Percentiles rank a stretch among this genome's conserved stretches.
phyloP scores from a whole-genome alignment of 805 yeast genomes.

The Yamadazyma phyllophila region DNA sequence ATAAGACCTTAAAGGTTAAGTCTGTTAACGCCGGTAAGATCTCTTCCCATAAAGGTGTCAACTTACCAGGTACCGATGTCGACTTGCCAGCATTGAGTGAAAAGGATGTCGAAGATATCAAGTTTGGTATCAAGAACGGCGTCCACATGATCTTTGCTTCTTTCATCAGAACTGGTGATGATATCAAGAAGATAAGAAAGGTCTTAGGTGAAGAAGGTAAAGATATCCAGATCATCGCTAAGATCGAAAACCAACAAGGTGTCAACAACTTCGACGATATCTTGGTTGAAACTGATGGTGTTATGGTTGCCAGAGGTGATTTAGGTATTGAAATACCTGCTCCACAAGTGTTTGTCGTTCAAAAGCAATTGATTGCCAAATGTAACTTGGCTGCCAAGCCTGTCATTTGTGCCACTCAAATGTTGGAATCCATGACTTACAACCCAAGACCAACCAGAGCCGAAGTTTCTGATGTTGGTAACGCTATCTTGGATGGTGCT shows the following conservation, averaged over 20 bases:
- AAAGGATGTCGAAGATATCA: slow-evolving; percentile 90
- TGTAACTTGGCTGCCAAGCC: slow-evolving; percentile 99
- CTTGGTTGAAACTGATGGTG: slow-evolving; percentile 93
- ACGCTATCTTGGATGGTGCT: slow-evolving; percentile 98
- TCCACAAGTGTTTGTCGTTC: slow-evolving; percentile 96
- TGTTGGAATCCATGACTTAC: slow-evolving; percentile 99
- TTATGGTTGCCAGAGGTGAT: slow-evolving; percentile 99
- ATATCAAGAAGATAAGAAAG: slow-evolving; percentile 84
- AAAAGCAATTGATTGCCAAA: slow-evolving; percentile 98
- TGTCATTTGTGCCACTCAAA: slow-evolving; percentile 98
- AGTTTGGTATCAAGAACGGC: slow-evolving; percentile 94
- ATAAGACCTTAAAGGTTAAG: slow-evolving; percentile 75
- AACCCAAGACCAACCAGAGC: slow-evolving; percentile 99
- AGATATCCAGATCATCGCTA: slow-evolving; percentile 92
- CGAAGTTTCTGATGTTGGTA: slow-evolving; percentile 98
- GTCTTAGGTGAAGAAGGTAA: slow-evolving; percentile 97
- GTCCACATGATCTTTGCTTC: slow-evolving; percentile 99
- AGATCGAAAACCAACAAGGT: slow-evolving; percentile 99
- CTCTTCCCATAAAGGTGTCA: slow-evolving; percentile 98
- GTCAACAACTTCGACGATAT: slow-evolving; percentile 99
- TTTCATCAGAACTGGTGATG: slow-evolving; percentile 92
- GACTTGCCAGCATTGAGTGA: slow-evolving; percentile 97
- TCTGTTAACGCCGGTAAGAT: slow-evolving; percentile 94
- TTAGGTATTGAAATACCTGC: slow-evolving; percentile 99
- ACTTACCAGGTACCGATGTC: slow-evolving; percentile 98